Evolutionary conservation across 2,329 filamentous ascomycete species (phyloP).

Genomic region (Thelonectria blattea): DNA sequence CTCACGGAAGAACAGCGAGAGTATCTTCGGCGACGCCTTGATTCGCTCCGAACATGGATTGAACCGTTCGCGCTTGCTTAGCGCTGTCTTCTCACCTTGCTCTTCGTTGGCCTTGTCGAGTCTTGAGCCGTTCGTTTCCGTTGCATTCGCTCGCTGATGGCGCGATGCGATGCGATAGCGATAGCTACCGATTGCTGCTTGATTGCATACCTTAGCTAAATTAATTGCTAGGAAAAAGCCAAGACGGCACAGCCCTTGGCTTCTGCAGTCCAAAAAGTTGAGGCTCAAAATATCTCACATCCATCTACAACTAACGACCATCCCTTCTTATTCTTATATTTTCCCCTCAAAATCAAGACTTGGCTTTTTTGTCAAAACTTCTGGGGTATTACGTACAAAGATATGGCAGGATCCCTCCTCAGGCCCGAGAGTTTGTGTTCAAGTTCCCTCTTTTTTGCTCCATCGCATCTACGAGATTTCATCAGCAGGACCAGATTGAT

Average conservation of each 20-base stretch:
- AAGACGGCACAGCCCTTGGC: too few relatives aligned
- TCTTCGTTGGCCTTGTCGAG: neutral
- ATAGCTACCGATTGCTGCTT: too few relatives aligned
- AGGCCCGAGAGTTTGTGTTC: neutral
- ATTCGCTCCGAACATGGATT: slow-evolving; percentile 21
- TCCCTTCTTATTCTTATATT: neutral
- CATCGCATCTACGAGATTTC: slow-evolving; percentile 22
- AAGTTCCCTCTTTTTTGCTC: neutral
- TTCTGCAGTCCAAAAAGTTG: neutral
- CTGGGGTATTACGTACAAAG: slow-evolving; percentile 2
- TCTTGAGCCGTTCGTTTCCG: too few relatives aligned
- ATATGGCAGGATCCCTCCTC: slow-evolving; percentile 1
- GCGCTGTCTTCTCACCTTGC: slow-evolving; percentile 11
- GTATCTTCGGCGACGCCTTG: slow-evolving; percentile 33
- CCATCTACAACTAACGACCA: neutral
- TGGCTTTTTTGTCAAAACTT: neutral
- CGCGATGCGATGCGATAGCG: too few relatives aligned
- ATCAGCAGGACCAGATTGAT: neutral
- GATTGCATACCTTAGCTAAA: too few relatives aligned
- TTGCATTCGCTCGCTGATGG: too few relatives aligned
- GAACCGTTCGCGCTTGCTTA: neutral
- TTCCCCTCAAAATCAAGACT: neutral
- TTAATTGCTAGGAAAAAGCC: too few relatives aligned
- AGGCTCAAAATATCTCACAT: slow-evolving; percentile 16
- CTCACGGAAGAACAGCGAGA: neutral